Percentiles rank a stretch among this genome's conserved stretches.
These are phyloP conservation scores for Wickerhamomyces strasburgensis DNA, from an alignment of 805 yeast genomes.

Conservation along the genomic window DNA sequence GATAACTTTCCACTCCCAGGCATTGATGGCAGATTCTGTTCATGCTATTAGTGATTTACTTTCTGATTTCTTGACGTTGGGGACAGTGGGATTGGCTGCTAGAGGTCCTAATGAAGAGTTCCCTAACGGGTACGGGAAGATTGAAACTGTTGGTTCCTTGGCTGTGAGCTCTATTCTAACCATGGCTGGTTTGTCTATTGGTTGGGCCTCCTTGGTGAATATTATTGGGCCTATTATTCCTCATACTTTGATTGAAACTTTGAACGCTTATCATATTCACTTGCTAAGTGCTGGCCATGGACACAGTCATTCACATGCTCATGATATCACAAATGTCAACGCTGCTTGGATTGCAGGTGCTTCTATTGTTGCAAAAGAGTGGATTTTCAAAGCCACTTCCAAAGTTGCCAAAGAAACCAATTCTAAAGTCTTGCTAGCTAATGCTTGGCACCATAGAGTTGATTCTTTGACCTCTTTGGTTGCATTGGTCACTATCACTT, in stretches of 20 bases:
- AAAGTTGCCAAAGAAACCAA: conserved; percentile 71
- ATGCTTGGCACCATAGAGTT: conserved; percentile 98
- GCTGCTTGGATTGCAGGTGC: conserved; percentile 97
- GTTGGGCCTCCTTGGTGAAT: conserved; percentile 73
- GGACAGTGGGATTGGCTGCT: conserved; percentile 76
- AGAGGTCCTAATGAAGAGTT: conserved; percentile 53
- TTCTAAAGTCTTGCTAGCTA: conserved; percentile 88
- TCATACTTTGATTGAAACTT: conserved; percentile 48
- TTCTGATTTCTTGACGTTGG: conserved; percentile 82
- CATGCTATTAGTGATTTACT: conserved; percentile 90
- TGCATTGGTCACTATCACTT: conserved; percentile 81
- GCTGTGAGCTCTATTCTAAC: conserved; percentile 80
- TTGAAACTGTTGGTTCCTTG: conserved; percentile 88
- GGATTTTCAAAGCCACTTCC: conserved; percentile 79
- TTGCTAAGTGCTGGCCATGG: conserved; percentile 33
- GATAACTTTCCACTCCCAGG: conserved; percentile 87
- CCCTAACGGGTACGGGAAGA: conserved; percentile 89
- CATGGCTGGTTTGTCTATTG: conserved; percentile 86
- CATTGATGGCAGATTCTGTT: conserved; percentile 88
- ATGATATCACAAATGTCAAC: conserved; percentile 61
- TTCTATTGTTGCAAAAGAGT: conserved; percentile 81
- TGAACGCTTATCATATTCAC: conserved; percentile 47
- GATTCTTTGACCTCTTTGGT: conserved; percentile 90
- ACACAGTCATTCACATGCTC: conserved; percentile 26
- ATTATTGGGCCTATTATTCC: conserved; percentile 67